These are phyloP conservation scores for Penicillium lividum DNA, from an alignment of 495 filamentous ascomycete genomes.

Conservation along the genomic window DNA sequence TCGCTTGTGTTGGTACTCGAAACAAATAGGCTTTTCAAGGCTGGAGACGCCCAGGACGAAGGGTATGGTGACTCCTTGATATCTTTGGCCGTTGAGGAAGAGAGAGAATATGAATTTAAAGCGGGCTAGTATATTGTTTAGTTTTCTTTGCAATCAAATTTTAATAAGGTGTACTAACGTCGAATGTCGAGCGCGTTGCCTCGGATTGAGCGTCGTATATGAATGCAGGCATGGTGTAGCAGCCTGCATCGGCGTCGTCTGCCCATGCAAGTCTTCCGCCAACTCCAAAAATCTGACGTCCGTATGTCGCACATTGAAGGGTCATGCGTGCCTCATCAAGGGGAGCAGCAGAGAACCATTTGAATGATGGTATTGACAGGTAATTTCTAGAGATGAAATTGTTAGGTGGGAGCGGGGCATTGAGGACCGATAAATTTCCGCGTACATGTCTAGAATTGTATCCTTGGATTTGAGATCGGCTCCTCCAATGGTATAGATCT, in stretches of 20 bases:
- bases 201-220: constrained; percentile 22
- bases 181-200: constrained; percentile 4
- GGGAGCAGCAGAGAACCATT: constrained; percentile 15
- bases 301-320: constrained; percentile 15
- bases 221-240: constrained; percentile 19
- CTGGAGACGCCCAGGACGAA: constrained; percentile 8
- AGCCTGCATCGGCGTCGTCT: constrained; percentile 8
- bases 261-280: constrained; percentile 19
- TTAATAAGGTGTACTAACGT: too few relatives aligned
- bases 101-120: constrained; percentile 6
- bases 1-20: background rate
- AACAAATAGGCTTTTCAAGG: constrained; percentile 1
- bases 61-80: constrained; percentile 15
- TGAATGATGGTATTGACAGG: constrained; percentile 22
- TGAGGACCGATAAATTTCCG: too few relatives aligned
- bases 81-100: constrained; percentile 12
- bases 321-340: constrained; percentile 15
- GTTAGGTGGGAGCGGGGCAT: too few relatives aligned
- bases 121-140: too few relatives aligned
- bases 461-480: background rate
- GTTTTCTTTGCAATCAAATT: too few relatives aligned
- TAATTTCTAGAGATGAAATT: too few relatives aligned
- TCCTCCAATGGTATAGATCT: constrained; percentile 17
- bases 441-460: background rate
- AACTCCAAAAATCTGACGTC: constrained; percentile 21